These are phyloP conservation scores for Penstemon eatonii DNA, from an alignment of 257 asterid species.

Conservation along the genomic window DNA sequence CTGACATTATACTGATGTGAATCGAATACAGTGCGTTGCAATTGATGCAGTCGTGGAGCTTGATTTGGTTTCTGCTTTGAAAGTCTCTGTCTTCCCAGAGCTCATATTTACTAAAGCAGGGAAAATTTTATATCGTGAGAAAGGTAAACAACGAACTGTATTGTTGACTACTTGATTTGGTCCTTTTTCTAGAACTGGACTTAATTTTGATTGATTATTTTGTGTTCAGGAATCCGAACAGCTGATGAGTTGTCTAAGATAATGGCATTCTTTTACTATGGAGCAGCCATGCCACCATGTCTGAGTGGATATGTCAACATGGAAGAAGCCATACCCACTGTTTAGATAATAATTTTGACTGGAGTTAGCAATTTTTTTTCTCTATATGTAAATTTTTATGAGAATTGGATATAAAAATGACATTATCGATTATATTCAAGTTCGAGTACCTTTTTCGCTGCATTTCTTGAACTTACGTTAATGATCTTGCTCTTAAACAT, in stretches of 20 bases:
- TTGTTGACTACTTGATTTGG: not conserved
- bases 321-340: conserved; percentile 65
- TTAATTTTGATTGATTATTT: conserved; percentile 10
- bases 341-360: conserved; percentile 6
- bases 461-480: no score
- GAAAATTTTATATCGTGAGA: conserved; percentile 80
- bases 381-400: no score
- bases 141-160: conserved; percentile 43
- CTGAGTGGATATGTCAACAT: conserved; percentile 36
- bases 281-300: conserved; percentile 90
- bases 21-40: conserved; percentile 67
- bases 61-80: conserved; percentile 70
- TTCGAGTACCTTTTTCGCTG: no score
- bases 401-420: no score
- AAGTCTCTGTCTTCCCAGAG: conserved; percentile 75
- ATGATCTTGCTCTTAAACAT: no score
- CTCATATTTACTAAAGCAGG: conserved; percentile 89
- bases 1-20: conserved; percentile 32
- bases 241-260: conserved; percentile 89
- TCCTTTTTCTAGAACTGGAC: not conserved
- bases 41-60: conserved; percentile 77
- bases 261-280: conserved; percentile 87
- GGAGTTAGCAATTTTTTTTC: no score
- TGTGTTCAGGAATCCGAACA: conserved; percentile 55
- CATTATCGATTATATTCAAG: no score